phyloP scores from a whole-genome alignment of 179 eudicot species.

The Kewa caespitosa region DNA sequence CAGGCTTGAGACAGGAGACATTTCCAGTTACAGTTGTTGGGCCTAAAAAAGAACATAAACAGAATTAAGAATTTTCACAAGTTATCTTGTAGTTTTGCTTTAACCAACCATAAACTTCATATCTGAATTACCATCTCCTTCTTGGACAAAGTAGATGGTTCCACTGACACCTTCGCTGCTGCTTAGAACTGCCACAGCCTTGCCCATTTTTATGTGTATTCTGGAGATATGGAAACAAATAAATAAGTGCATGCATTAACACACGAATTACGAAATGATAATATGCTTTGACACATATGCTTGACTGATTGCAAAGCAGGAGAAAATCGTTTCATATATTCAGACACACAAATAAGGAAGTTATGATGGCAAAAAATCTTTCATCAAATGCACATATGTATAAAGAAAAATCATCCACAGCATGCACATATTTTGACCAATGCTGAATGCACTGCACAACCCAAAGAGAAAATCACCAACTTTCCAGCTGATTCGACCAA shows the following conservation, averaged over 20 bases:
- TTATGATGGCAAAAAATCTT: too few relatives aligned
- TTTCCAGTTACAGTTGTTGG: conserved; percentile 85
- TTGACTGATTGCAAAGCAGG: too few relatives aligned
- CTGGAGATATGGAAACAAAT: conserved; percentile 31
- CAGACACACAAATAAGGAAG: too few relatives aligned
- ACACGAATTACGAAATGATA: too few relatives aligned
- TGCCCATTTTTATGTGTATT: conserved; percentile 76
- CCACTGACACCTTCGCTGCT: conserved; percentile 77
- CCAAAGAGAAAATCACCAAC: too few relatives aligned
- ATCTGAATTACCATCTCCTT: conserved; percentile 66
- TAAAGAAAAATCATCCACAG: too few relatives aligned
- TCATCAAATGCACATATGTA: too few relatives aligned
- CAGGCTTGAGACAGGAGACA: conserved; percentile 76
- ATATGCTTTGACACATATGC: too few relatives aligned
- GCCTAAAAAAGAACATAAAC: conserved; percentile 36
- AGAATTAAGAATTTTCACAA: not conserved
- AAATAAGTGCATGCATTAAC: not conserved
- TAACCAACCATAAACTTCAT: conserved; percentile 4
- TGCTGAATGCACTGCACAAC: too few relatives aligned
- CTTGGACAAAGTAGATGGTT: conserved; percentile 73
- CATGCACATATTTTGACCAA: too few relatives aligned
- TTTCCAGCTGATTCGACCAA: too few relatives aligned
- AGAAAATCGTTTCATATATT: too few relatives aligned
- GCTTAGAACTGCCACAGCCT: conserved; percentile 80
- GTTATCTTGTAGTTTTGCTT: not conserved